A percentile compares a stretch with the other conserved stretches of the same genome.
Conservation (phyloP, 345 rosid species). For the Populus pruinosa region DNA sequence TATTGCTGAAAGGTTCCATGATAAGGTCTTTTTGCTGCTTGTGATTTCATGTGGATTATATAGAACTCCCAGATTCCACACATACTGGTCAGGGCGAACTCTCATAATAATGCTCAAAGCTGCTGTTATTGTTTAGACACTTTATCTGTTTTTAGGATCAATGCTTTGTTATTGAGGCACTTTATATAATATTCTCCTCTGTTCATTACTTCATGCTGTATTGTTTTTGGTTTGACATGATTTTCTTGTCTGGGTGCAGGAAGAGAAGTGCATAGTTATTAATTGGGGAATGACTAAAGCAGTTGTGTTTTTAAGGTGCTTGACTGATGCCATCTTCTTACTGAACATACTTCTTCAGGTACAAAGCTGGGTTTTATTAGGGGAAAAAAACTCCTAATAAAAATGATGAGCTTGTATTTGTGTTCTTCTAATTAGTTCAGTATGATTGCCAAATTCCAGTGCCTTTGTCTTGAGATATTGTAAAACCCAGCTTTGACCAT, state of each 20-base stretch:
- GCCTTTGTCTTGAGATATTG: neutral
- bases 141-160: neutral
- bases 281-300: conserved; percentile 41
- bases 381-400: neutral
- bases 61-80: neutral
- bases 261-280: conserved; percentile 48
- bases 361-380: neutral
- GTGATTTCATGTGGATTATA: neutral
- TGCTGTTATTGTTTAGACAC: neutral
- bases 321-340: conserved; percentile 63
- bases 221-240: neutral
- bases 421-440: neutral
- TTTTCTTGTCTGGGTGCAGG: conserved; percentile 40
- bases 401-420: neutral
- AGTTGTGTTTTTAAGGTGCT: conserved; percentile 49
- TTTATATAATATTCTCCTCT: neutral
- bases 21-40: neutral
- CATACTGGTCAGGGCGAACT: neutral
- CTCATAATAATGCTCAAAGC: neutral
- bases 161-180: neutral
- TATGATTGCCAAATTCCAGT: neutral
- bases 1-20: neutral
- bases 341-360: conserved; percentile 88
- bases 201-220: neutral
- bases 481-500: neutral